Percentiles rank a stretch among this genome's conserved stretches.
Evolutionary conservation across 2,329 filamentous ascomycete genomes (phyloP).

Genomic region (Calonectria pauciramosa): DNA sequence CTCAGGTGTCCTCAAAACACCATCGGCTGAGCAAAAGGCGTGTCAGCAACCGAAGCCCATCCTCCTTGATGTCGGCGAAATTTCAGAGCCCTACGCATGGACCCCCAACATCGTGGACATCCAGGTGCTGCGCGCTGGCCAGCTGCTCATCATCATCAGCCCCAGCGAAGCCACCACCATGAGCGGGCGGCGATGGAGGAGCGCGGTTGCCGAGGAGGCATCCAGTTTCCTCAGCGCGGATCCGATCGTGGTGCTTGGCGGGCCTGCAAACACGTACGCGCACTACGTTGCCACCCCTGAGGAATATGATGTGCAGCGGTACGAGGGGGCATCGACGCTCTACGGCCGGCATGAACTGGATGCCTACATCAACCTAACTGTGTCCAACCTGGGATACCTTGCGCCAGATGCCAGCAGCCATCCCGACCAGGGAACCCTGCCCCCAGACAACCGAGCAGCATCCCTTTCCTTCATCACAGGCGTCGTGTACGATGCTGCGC

Average conservation of each 20-base stretch:
- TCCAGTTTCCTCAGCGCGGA: conserved; percentile 62
- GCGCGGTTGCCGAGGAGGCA: conserved; percentile 71
- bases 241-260: conserved; percentile 86
- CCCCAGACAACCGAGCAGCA: conserved; percentile 83
- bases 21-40: conserved; percentile 75
- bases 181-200: conserved; percentile 89
- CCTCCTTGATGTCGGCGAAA: conserved; percentile 88
- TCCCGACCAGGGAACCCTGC: conserved; percentile 68
- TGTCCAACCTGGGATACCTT: conserved; percentile 68
- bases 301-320: conserved; percentile 87
- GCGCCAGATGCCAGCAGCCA: conserved; percentile 52
- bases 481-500: conserved; percentile 80
- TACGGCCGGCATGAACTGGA: conserved; percentile 86
- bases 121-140: conserved; percentile 86
- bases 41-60: conserved; percentile 90
- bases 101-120: conserved; percentile 92
- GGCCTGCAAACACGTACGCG: conserved; percentile 91
- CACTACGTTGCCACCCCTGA: conserved; percentile 86
- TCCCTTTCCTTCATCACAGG: conserved; percentile 85
- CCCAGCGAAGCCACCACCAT: conserved; percentile 94
- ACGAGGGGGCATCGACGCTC: conserved; percentile 94
- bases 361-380: conserved; percentile 88
- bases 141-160: conserved; percentile 85
- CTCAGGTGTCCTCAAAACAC: conserved; percentile 78
- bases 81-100: conserved; percentile 86